phyloP scores from a whole-genome alignment of 345 rosid genomes.

The Hirschfeldia incana region DNA sequence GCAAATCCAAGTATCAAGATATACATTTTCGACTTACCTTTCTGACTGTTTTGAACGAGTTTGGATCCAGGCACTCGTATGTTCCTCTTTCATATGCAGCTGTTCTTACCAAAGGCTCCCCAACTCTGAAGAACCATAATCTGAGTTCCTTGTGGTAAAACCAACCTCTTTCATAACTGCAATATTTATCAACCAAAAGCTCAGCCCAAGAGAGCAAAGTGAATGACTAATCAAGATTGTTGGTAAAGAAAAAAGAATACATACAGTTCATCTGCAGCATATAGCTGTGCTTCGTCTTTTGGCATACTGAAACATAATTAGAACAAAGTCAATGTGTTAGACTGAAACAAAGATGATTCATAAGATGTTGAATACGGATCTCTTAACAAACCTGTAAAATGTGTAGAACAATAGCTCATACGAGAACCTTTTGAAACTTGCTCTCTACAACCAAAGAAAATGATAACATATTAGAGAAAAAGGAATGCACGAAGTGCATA shows the following conservation, averaged over 20 bases:
- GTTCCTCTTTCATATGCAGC: slow-evolving; percentile 76
- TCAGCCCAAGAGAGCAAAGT: background rate
- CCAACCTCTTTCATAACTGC: slow-evolving; percentile 90
- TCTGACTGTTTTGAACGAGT: slow-evolving; percentile 64
- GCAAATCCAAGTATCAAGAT: background rate
- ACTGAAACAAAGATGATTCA: background rate
- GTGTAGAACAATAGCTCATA: slow-evolving; percentile 76
- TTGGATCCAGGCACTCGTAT: slow-evolving; percentile 87
- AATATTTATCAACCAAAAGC: slow-evolving; percentile 15
- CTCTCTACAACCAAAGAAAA: slow-evolving; percentile 61
- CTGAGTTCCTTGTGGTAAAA: slow-evolving; percentile 87
- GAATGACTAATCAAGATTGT: slow-evolving; percentile 12
- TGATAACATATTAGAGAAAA: background rate
- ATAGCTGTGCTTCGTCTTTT: slow-evolving; percentile 89
- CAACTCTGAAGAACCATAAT: slow-evolving; percentile 73
- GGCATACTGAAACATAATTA: slow-evolving; percentile 75
- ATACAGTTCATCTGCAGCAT: slow-evolving; percentile 96
- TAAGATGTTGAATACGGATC: background rate
- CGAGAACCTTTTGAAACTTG: slow-evolving; percentile 74
- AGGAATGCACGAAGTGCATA: background rate
- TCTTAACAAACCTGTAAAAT: slow-evolving; percentile 74
- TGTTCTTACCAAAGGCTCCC: slow-evolving; percentile 88
- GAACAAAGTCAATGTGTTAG: background rate
- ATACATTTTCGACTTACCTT: slow-evolving; percentile 50
- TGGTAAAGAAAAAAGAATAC: slow-evolving; percentile 33